Evolutionary conservation across 2,329 filamentous ascomycete genomes (phyloP), one percentile per base, ranked within the genome.

Genomic region (Trichoderma sp.): DNA sequence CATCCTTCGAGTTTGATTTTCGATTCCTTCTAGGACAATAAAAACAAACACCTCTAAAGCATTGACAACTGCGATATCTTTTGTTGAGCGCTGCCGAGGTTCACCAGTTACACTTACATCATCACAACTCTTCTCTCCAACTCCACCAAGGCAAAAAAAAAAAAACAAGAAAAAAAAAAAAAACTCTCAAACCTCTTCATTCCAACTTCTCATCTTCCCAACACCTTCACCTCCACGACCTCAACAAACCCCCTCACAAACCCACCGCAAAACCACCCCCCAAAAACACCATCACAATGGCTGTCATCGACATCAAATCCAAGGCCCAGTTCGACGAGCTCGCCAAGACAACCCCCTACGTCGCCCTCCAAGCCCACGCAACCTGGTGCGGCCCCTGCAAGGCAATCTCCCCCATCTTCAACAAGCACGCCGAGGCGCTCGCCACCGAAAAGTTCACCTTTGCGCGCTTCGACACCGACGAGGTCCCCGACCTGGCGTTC

Each of bases 361-460:
- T 87, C 70, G 81, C 83, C 69, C 77, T 86, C 70, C 85, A 89
- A 75, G 87, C 88, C 78, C 84, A 80, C 78, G 86, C 86, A 68
- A 79, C 83, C 73, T 89, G 87, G 87, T 89, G 86, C 78, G 82
- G 81, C 45, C 87, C 86, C 32, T 89, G 87, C 84, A 86, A 86
- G 77, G 79, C 80, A 72, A 88, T 89, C 74, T 83, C 84, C 25
- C 86, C 86, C 70, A 72, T 84, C 68, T 88, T 83, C 81, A 74
- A 73, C 68, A 78, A 82, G 73, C 80, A 87, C 63, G 82, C 86
- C 54, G 75, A 75, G 57, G 71, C 72, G 37, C 71, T 74, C 70
- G 70, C 75, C 67, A 70, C 80, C 19, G 79, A 82, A 61, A 76
- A 78, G 52, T 80, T 84, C 58, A 81, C 81, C 70, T 89, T 89